Evolutionary conservation across 2,329 filamentous ascomycete genomes (phyloP), one percentile per base, ranked within the genome.

Genomic region (Huntiella savannae): DNA sequence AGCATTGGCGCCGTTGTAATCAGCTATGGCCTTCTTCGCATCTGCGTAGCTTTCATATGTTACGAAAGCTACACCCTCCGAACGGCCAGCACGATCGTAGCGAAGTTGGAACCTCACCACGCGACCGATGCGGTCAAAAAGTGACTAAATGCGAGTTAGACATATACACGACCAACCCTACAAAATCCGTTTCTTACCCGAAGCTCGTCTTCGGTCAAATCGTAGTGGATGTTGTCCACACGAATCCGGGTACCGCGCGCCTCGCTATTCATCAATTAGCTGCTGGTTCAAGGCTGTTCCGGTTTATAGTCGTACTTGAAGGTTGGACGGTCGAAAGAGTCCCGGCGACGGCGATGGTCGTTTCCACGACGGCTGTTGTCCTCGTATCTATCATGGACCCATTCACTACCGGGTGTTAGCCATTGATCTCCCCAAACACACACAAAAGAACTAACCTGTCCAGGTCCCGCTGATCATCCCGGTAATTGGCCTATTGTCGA

Each of bases 381-480:
- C 60, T 91, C 82, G 60, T 77, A 93, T 59, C 78, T 82, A 65
- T 93, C 84, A 61, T 95, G 87, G 55, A 94, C 84, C 87, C 87
- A 95, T 68, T 93, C 86, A 58, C 84, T 84, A 40, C 28, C 4
- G 6, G 12, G 13, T 32, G 12, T 17, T 34, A 7, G 10, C 36
- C 36, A 44, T 33, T 37, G 15, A 17, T 38, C 22, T 10, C 22
- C 22, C 22, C 6, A 28, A 28, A 28, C 7, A 28, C 6, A 28
- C 7, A 7, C 22, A 16, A 16, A 6, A 43, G 7, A 42, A 64
- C 73, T 52, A 62, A 85, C 80, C 74, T 75, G 61, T 85, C 79
- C 56, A 84, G 66, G 60, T 79, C 77, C 63, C 75, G 70, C 51
- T 69, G 67, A 51, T 80, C 75, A 53, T 72, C 69, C 62, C 69